Evolutionary conservation across 2,329 filamentous ascomycete species (phyloP), one percentile per base, ranked within the genome.

Genomic region (Incumbomyces lentus): DNA sequence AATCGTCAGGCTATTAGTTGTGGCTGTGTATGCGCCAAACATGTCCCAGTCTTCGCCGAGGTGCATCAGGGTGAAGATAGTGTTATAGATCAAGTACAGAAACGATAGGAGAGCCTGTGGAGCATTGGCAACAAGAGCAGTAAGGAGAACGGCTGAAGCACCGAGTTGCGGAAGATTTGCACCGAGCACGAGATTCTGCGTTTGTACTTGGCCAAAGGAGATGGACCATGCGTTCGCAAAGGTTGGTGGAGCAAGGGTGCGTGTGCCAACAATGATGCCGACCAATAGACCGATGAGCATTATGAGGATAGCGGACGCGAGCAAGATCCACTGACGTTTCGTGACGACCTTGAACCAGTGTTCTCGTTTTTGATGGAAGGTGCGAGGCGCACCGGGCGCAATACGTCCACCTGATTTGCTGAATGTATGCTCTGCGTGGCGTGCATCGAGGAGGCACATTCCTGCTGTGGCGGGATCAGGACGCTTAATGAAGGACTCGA

Each of bases 21-120:
- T 35, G 14, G 30, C 10, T 8, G 41, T 44, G 31, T 44, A 36
- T 7, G 41, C 41, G 4, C 62, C 62, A 54, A 68, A 70, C 1
- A 55, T 52, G 36, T 60, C 67, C 60, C 68, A 79, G 56, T 79
- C 75, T 6, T 60, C 53, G 0, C 66, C 66, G 0, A 70, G 57
- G 0, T 70, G 59, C 59, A 75, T 73, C 6, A 58, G 60, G 0
- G 69, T 77, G 30, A 61, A 55, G 6, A 64, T 46, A 18, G 54
- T 43, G 38, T 66, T 66, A 49, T 55, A 60, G 8, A 55, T 18
- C 18, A 66, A 55, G 38, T 64, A 66, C 6, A 64, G 47, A 18
- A 62, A 29, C 0, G 60, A 62, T 11, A 64, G 49, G 8, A 64
- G 33, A 0, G 59, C 38, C 53, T 66, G 64, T 1, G 62, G 60